Percentiles rank a stretch among this genome's conserved stretches.
These are phyloP conservation scores for Hygrocybe punicea DNA, from an alignment of 768 basidiomycete genomes.

Conservation along the genomic window DNA sequence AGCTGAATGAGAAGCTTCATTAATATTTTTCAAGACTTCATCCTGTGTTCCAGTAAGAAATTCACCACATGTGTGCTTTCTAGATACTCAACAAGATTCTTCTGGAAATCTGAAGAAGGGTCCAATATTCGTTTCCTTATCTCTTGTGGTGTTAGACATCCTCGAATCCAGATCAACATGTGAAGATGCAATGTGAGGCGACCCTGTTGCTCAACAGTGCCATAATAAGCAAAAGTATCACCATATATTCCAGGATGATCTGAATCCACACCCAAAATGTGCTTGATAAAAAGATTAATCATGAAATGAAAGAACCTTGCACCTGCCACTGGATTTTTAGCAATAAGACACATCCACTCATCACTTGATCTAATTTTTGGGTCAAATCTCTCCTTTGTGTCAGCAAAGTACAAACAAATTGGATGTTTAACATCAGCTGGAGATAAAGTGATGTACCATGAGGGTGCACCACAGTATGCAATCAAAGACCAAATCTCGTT, in stretches of 20 bases:
- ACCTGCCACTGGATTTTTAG: conserved; percentile 27
- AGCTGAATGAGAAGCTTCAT: background rate
- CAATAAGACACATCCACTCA: conserved; percentile 20
- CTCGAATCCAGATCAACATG: conserved; percentile 36
- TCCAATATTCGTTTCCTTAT: conserved; percentile 27
- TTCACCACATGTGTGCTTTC: conserved; percentile 27
- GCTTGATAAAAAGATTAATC: conserved; percentile 21
- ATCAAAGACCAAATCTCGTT: conserved; percentile 26
- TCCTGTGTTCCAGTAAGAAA: conserved; percentile 27
- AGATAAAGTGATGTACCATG: conserved; percentile 30
- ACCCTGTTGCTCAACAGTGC: conserved; percentile 37
- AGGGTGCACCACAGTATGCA: conserved; percentile 18
- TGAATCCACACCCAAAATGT: conserved; percentile 20
- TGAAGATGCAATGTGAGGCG: conserved; percentile 38
- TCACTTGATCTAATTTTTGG: conserved; percentile 1
- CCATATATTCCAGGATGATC: conserved; percentile 28
- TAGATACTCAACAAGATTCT: conserved; percentile 20
- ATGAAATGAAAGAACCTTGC: conserved; percentile 30
- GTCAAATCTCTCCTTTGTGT: conserved; percentile 15
- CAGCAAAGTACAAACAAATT: conserved; percentile 32
- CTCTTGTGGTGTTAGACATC: conserved; percentile 30
- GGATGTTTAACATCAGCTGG: conserved; percentile 32
- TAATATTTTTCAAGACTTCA: conserved; percentile 17
- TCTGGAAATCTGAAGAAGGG: conserved; percentile 17
- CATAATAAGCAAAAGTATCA: conserved; percentile 29